Evolutionary conservation across 345 rosid species (phyloP), one percentile per base, ranked within the genome.

Genomic region (Hibiscus tridactylites): DNA sequence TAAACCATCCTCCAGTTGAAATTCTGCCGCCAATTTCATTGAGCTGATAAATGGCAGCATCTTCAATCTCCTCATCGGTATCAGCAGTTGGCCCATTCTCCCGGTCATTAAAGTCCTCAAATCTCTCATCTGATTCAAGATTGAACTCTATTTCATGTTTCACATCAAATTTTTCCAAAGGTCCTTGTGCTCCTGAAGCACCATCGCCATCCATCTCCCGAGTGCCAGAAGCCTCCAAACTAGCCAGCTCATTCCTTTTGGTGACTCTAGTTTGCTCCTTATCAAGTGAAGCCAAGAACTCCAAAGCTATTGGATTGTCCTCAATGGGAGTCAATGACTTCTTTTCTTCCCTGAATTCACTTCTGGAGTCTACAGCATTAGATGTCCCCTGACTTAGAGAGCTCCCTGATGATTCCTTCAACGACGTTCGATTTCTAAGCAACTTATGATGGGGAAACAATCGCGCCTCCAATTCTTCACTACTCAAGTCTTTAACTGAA

Each of bases 1-100:
- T 89, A 85, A 95, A 92, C 98, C 99, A 95, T 68, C 98, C 99
- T 65, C 94, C 96, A 0, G 98, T 90, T 53, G 92, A 75, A 74
- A 64, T 84, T 77, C 82, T 95, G 70, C 76, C n/a, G 44, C 94
- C 98, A 53, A 92, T 86, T 74, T 83, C 88, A 74, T 83, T 85
- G 59, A 84, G 83, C 78, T 82, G 89, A 74, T 83, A 65, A 71
- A 80, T 65, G 76, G 77, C 37, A 59, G 71, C 65, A 64, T 86
- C 88, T 68, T 95, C 97, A 29, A 68, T 71, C 77, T 85, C 93
- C 76, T 89, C 94, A 31, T 16, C 78, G 44, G 76, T 69, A 24
- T 77, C 70, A 82, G 76, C 59, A 54, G 71, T 70, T 58, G 83
- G 84, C 31, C 62, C 75, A 68, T 89, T 88, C 75, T 87, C 94